These are phyloP conservation scores for Babesia gibsoni DNA, from an alignment of 169 alveolate genomes.

Conservation along the genomic window DNA sequence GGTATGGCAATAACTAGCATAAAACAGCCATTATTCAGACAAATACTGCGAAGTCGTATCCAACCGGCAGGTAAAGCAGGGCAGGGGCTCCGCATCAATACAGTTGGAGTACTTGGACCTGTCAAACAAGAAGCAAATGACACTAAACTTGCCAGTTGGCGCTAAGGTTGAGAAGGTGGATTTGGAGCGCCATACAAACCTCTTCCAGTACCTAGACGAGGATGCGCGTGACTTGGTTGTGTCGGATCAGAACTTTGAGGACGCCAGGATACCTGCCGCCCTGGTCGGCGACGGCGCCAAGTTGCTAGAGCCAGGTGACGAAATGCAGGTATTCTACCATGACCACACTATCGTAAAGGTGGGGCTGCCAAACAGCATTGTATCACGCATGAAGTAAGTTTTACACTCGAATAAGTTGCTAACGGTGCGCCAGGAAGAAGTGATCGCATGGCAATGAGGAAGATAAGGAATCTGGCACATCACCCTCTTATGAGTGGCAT, in stretches of 20 bases:
- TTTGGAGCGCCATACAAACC: constrained; percentile 21
- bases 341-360: constrained; percentile 48
- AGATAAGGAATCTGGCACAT: too few species aligned
- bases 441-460: too few species aligned
- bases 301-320: constrained; percentile 52
- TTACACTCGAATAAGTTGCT: not conserved
- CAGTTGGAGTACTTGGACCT: constrained; percentile 60
- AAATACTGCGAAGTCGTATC: constrained; percentile 59
- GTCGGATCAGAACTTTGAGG: constrained; percentile 58
- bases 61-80: constrained; percentile 59
- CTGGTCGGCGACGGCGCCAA: constrained; percentile 41
- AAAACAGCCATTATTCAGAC: not conserved
- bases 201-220: constrained; percentile 58
- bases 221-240: constrained; percentile 49
- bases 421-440: constrained; percentile 13
- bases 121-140: constrained; percentile 40
- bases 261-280: constrained; percentile 12
- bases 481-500: too few species aligned
- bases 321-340: constrained; percentile 48
- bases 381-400: constrained; percentile 41
- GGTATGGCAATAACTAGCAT: not conserved
- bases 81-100: constrained; percentile 58
- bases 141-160: constrained; percentile 45
- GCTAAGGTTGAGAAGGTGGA: constrained; percentile 62
- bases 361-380: constrained; percentile 32